A percentile compares a stretch with the other conserved stretches of the same genome.
Evolutionary conservation across 2,329 filamentous ascomycete species (phyloP).

Genomic region (Calonectria hawksworthii): DNA sequence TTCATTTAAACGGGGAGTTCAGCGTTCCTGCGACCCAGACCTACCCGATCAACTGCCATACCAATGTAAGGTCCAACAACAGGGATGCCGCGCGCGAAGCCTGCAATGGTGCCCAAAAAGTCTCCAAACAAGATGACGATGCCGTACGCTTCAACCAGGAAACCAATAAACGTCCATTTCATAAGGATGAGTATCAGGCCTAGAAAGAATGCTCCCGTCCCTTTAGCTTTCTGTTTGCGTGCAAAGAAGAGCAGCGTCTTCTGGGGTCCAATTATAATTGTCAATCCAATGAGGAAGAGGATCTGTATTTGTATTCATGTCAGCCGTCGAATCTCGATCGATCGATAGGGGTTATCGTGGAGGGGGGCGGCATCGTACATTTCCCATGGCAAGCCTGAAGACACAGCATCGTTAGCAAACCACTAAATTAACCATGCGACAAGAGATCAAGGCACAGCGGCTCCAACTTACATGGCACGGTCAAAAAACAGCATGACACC

Average conservation of each 20-base stretch:
- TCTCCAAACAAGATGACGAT: slow-evolving; percentile 96
- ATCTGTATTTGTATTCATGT: slow-evolving; percentile 69
- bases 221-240: slow-evolving; percentile 91
- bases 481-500: slow-evolving; percentile 99
- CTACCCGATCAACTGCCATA: slow-evolving; percentile 77
- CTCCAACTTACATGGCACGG: slow-evolving; percentile 82
- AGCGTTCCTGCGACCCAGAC: slow-evolving; percentile 78
- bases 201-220: slow-evolving; percentile 87
- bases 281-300: slow-evolving; percentile 96
- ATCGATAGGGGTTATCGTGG: slow-evolving; percentile 25
- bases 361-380: slow-evolving; percentile 67
- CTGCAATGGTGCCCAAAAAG: slow-evolving; percentile 92
- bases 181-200: slow-evolving; percentile 90
- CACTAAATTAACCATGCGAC: slow-evolving; percentile 74
- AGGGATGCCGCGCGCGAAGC: slow-evolving; percentile 87
- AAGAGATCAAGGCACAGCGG: slow-evolving; percentile 4
- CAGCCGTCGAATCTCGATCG: slow-evolving; percentile 33
- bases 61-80: slow-evolving; percentile 91
- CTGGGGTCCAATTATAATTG: slow-evolving; percentile 91
- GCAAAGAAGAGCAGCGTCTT: slow-evolving; percentile 97
- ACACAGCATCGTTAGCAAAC: slow-evolving; percentile 83
- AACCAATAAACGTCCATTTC: slow-evolving; percentile 92
- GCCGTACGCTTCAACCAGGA: slow-evolving; percentile 91
- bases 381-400: slow-evolving; percentile 93
- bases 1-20: slow-evolving; percentile 80